Percentiles rank a stretch among this genome's conserved stretches.
Conservation (phyloP, 805 yeast genomes). For the Jamesozyma piceae region DNA sequence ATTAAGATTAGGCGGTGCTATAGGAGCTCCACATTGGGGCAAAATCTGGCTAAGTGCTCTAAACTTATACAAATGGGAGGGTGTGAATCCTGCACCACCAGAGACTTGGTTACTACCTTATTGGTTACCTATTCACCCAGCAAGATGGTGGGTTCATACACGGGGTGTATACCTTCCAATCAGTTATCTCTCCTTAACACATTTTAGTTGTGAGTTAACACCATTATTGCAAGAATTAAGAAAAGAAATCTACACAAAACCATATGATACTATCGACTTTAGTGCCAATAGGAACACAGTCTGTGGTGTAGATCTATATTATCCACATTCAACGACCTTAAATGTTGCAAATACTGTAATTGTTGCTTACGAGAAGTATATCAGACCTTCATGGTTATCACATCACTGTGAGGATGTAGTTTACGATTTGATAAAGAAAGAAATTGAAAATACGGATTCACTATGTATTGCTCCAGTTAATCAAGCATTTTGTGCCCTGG, state of each 20-base stretch:
- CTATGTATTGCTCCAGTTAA: conserved; percentile 91
- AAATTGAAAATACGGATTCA: conserved; percentile 66
- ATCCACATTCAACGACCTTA: conserved; percentile 73
- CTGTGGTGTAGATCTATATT: conserved; percentile 86
- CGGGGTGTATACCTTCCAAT: conserved; percentile 83
- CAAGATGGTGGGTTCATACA: conserved; percentile 98
- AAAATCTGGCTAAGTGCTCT: conserved; percentile 80
- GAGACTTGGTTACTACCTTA: conserved; percentile 88
- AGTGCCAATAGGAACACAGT: conserved; percentile 66
- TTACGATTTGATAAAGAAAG: conserved; percentile 61
- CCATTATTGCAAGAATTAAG: conserved; percentile 61
- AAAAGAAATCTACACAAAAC: conserved; percentile 61
- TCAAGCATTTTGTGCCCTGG: conserved; percentile 74
- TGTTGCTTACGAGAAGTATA: conserved; percentile 55
- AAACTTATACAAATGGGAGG: conserved; percentile 85
- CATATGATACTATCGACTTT: conserved; percentile 63
- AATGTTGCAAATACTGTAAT: conserved; percentile 52
- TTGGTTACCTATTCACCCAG: conserved; percentile 77
- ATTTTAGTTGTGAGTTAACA: conserved; percentile 47
- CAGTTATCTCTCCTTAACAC: conserved; percentile 63
- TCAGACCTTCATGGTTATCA: conserved; percentile 69
- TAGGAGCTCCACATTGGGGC: conserved; percentile 94
- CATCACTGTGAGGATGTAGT: conserved; percentile 42
- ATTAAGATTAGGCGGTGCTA: conserved; percentile 75
- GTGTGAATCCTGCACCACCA: conserved; percentile 97